Base-by-base conservation (phyloP, 2,329 filamentous ascomycete genomes). In the Aspergillus japonicus region DNA sequence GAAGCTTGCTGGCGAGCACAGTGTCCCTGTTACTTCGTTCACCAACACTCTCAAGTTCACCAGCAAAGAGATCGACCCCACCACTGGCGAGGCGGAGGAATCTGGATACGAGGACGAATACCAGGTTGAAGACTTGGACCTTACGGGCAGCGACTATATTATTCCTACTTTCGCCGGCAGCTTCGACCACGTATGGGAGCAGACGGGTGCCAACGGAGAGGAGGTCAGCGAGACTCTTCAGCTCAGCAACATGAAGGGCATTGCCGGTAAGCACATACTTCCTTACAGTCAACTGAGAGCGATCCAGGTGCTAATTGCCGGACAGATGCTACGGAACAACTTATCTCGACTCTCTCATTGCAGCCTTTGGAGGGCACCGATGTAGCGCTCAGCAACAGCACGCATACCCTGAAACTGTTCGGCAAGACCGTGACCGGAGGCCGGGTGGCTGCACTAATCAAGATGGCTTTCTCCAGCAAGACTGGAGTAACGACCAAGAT, bases 71-170 rank as follows among this genome's bases (percentile, higher is more conserved):
- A 95, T 99, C 66, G 95, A 99, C 70, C 95, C 95, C 5, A 90
- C 90, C 26, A 96, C 91, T n/a, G 87, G 87, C 66, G 92, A 97
- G 78, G 91, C 94, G 0, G 95, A 99, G 76, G 92, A 96, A 16
- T 84, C 81, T 50, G 95, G 95, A 50, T 98, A 98, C 75, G 94
- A 98, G 56, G 95, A 99, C 71, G 95, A 99, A 79, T 99, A 99
- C 73, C 91, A 97, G 79, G 90, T 98, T 61, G 92, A 95, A 63
- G 92, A 97, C 73, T 87, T 98, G 62, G 93, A 97, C 63, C 86
- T 99, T 62, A 85, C 87, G 19, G 95, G 94, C 60, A 92, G 92
- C 67, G 95, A 99, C 77, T 99, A 97, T 77, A 87, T 99, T 63
- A 85, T 96, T 51, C 95, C 95, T 21, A 89, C 92, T 2, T 99